These are phyloP conservation scores for Lepidopterella palustris DNA, from an alignment of 495 filamentous ascomycete species.

Conservation along the genomic window DNA sequence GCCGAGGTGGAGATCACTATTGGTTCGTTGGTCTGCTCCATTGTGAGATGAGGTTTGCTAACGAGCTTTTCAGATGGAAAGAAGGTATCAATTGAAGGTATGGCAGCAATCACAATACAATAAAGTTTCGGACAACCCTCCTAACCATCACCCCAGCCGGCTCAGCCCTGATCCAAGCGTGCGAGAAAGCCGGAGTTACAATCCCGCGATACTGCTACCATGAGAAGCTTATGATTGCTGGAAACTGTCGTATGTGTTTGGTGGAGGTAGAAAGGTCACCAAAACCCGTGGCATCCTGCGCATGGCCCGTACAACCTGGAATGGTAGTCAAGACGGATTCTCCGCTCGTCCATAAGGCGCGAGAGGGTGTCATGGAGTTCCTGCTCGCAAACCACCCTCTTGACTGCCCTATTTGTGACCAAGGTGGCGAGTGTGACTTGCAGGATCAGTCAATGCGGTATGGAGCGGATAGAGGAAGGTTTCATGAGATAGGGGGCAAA, in stretches of 20 bases:
- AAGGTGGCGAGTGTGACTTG: slow-evolving; percentile 96
- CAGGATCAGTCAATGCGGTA: slow-evolving; percentile 99
- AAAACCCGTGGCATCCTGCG: slow-evolving; percentile 96
- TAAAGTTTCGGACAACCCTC: slow-evolving; percentile 3
- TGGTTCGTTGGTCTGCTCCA: slow-evolving; percentile 50
- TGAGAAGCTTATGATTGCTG: slow-evolving; percentile 98
- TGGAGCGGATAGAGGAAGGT: slow-evolving; percentile 89
- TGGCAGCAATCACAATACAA: slow-evolving; percentile 34
- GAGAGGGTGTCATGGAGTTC: slow-evolving; percentile 99
- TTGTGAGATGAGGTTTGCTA: slow-evolving; percentile 28
- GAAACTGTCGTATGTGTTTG: slow-evolving; percentile 98
- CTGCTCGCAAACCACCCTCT: slow-evolving; percentile 93
- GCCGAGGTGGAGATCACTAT: slow-evolving; percentile 94
- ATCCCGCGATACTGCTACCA: slow-evolving; percentile 99
- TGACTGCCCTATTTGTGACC: slow-evolving; percentile 95
- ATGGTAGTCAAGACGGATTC: slow-evolving; percentile 99
- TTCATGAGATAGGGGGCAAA: slow-evolving; percentile 92
- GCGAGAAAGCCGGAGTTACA: slow-evolving; percentile 91
- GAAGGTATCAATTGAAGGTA: slow-evolving; percentile 94
- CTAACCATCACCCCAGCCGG: slow-evolving; percentile 50
- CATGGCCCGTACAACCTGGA: slow-evolving; percentile 95
- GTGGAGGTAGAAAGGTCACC: slow-evolving; percentile 94
- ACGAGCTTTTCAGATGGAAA: slow-evolving; percentile 69
- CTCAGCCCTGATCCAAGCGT: slow-evolving; percentile 95
- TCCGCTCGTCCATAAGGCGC: slow-evolving; percentile 89